Conservation (phyloP, 148 eudicot species). For the Simmondsia chinensis region DNA sequence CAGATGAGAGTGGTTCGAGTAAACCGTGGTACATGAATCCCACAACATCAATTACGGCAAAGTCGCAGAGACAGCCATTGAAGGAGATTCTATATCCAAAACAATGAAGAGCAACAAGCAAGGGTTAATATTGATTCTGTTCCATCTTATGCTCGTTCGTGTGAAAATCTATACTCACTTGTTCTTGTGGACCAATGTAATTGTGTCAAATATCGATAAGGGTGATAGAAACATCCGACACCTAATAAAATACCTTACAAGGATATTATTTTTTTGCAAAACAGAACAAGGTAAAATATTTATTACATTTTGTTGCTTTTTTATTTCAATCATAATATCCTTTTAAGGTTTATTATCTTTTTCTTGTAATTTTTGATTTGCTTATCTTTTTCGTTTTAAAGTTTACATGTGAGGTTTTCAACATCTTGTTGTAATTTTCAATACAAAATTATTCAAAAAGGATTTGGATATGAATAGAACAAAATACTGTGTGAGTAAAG, state of each 20-base stretch:
- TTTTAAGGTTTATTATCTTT: too few relatives aligned
- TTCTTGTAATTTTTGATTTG: too few relatives aligned
- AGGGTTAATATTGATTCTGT: constrained; percentile 46
- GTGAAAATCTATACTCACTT: constrained; percentile 72
- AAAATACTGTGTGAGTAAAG: too few relatives aligned
- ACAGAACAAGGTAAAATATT: constrained; percentile 1
- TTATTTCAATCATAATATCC: constrained; percentile 7
- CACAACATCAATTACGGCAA: constrained; percentile 76
- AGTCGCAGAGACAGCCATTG: constrained; percentile 34
- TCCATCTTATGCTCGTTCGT: constrained; percentile 29
- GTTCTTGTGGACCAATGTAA: constrained; percentile 24
- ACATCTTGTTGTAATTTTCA: constrained; percentile 53
- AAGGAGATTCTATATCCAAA: constrained; percentile 24
- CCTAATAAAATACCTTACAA: too few relatives aligned
- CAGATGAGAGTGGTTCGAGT: constrained; percentile 25
- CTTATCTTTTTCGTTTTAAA: too few relatives aligned
- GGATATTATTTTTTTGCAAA: too few relatives aligned
- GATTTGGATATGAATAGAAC: too few relatives aligned
- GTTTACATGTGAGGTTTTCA: constrained; percentile 39
- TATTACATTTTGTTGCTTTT: not conserved
- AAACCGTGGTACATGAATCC: constrained; percentile 74
- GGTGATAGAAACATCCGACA: too few relatives aligned
- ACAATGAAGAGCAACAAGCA: constrained; percentile 19
- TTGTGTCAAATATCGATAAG: constrained; percentile 20
- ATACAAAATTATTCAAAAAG: constrained; percentile 2